These are phyloP conservation scores for Scheffersomyces lignosus DNA, from an alignment of 805 yeast species.

Conservation along the genomic window DNA sequence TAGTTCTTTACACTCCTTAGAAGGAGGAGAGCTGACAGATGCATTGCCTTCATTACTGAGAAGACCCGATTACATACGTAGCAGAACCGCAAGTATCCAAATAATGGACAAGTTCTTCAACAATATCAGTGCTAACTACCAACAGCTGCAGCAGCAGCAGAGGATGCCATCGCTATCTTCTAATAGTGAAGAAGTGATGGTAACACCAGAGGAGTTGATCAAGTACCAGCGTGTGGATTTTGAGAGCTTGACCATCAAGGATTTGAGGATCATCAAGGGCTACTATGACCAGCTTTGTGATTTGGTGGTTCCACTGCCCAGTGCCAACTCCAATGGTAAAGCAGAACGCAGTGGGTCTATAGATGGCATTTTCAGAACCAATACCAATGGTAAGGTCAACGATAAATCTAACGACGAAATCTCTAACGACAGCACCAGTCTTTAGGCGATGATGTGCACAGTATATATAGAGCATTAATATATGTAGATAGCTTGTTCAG, in stretches of 20 bases:
- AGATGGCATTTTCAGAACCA: background rate
- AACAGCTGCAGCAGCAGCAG: slow-evolving; percentile 2
- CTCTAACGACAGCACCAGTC: background rate
- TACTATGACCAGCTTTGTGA: slow-evolving; percentile 41
- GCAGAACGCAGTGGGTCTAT: background rate
- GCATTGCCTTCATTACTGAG: slow-evolving; percentile 9
- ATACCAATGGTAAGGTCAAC: background rate
- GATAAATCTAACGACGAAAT: background rate
- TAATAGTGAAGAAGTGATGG: slow-evolving; percentile 1
- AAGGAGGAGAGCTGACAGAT: slow-evolving; percentile 19
- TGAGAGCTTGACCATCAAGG: slow-evolving; percentile 35
- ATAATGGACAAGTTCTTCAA: slow-evolving; percentile 46
- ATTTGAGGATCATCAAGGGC: slow-evolving; percentile 30
- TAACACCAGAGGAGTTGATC: slow-evolving; percentile 24
- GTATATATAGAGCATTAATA: too few relatives aligned
- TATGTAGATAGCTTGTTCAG: too few relatives aligned
- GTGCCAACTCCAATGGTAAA: background rate
- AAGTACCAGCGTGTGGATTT: slow-evolving; percentile 35
- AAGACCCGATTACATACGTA: slow-evolving; percentile 27
- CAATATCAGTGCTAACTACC: slow-evolving; percentile 21
- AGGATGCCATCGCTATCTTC: background rate
- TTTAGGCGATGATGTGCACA: too few relatives aligned
- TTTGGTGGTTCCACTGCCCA: too few relatives aligned
- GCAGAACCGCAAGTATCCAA: slow-evolving; percentile 39
- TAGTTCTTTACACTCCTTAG: slow-evolving; percentile 35